Percentiles rank a stretch among this genome's conserved stretches.
phyloP scores from a whole-genome alignment of 2,329 filamentous ascomycete genomes.

The Orbilia javanica region DNA sequence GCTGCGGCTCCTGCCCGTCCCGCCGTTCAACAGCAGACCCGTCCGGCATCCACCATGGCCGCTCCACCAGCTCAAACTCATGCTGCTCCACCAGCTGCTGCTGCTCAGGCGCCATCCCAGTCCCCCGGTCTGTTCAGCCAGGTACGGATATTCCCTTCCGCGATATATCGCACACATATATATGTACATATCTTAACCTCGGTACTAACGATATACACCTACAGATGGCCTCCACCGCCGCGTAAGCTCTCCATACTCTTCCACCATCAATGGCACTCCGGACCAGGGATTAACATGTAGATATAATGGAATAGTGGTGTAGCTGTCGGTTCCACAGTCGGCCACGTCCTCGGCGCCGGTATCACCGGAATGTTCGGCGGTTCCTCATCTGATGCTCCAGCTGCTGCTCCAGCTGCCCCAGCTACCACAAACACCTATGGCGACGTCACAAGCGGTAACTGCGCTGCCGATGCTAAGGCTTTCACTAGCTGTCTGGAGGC shows the following conservation, averaged over 20 bases:
- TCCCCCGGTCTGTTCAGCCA: constrained; percentile 88
- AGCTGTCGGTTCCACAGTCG: constrained; percentile 93
- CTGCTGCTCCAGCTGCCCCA: constrained; percentile 69
- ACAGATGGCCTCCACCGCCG: constrained; percentile 95
- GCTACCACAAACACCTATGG: constrained; percentile 68
- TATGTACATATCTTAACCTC: constrained; percentile 11
- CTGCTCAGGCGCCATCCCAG: constrained; percentile 66
- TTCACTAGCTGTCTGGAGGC: constrained; percentile 98
- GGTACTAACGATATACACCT: constrained; percentile 29
- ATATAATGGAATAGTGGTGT: constrained; percentile 78
- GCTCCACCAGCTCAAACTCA: constrained; percentile 68
- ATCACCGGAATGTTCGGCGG: constrained; percentile 76
- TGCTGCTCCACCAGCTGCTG: constrained; percentile 67
- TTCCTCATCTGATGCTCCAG: constrained; percentile 70
- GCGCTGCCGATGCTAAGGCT: constrained; percentile 80
- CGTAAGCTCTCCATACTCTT: constrained; percentile 73
- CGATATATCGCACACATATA: not conserved
- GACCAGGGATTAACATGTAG: constrained; percentile 18
- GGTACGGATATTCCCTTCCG: constrained; percentile 49
- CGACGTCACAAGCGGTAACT: constrained; percentile 74
- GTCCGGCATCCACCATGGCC: constrained; percentile 68
- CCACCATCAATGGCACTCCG: constrained; percentile 60
- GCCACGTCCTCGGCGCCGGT: constrained; percentile 86
- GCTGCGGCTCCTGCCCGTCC: constrained; percentile 69
- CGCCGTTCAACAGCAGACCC: constrained; percentile 68